A percentile compares a stretch with the other conserved stretches of the same genome.
phyloP scores from a whole-genome alignment of 345 rosid genomes.

The Xanthoceras sorbifolium region DNA sequence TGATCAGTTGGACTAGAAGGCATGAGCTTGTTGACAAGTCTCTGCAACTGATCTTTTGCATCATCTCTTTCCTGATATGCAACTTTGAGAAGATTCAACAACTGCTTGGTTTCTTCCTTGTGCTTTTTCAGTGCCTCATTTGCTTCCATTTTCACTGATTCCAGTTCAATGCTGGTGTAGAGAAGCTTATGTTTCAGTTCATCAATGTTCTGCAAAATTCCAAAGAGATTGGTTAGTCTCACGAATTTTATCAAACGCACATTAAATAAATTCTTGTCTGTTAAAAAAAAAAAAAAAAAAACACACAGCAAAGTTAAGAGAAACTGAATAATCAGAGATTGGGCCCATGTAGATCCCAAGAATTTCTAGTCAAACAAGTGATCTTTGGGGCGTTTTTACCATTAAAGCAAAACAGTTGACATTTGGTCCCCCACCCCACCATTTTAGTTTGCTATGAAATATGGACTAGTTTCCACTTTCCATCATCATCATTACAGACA shows the following conservation, averaged over 20 bases:
- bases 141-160: conserved; percentile 61
- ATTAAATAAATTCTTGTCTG: too few species aligned
- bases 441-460: neutral
- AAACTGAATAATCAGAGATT: conserved; percentile 28
- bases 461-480: conserved; percentile 13
- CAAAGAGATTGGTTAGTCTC: conserved; percentile 4
- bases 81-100: conserved; percentile 54
- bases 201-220: conserved; percentile 56
- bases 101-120: conserved; percentile 45
- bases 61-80: conserved; percentile 86
- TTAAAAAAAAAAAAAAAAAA: too few species aligned
- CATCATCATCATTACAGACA: conserved; percentile 16
- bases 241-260: neutral
- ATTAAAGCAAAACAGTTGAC: conserved; percentile 5
- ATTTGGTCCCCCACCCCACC: conserved; percentile 18
- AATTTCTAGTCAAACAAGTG: conserved; percentile 23
- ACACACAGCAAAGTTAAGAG: conserved; percentile 19
- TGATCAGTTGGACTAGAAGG: conserved; percentile 30
- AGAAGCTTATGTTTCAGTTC: conserved; percentile 73
- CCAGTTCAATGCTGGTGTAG: conserved; percentile 56
- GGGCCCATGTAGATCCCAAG: conserved; percentile 28
- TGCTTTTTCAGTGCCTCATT: conserved; percentile 56
- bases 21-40: conserved; percentile 43
- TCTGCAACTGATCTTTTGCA: conserved; percentile 66
- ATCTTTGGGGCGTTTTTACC: neutral